These are phyloP conservation scores for Vaccinium vitisidaea DNA, from an alignment of 148 eudicot species.

Conservation along the genomic window DNA sequence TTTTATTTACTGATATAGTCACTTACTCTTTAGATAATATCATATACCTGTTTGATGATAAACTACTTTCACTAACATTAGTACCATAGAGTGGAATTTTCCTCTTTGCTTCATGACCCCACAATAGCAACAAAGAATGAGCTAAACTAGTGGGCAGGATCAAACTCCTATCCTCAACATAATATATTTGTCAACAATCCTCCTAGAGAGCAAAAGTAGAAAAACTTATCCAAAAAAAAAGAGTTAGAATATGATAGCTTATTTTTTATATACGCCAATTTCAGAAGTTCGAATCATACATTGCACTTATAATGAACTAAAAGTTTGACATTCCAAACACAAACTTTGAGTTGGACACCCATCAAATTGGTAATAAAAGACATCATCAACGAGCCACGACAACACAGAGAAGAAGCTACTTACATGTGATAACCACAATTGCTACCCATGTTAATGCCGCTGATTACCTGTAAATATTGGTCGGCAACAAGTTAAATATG, in stretches of 20 bases:
- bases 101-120: neutral
- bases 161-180: neutral
- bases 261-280: neutral
- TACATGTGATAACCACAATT: slow-evolving; percentile 90
- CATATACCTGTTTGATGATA: neutral
- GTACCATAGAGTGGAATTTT: neutral
- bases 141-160: neutral
- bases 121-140: neutral
- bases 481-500: neutral
- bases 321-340: neutral
- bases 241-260: neutral
- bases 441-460: slow-evolving; percentile 97
- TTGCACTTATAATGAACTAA: neutral
- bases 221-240: too few species aligned
- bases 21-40: neutral
- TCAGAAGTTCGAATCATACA: neutral
- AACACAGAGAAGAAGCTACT: slow-evolving; percentile 32
- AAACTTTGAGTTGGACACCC: neutral
- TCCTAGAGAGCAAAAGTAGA: neutral
- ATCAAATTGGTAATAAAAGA: neutral
- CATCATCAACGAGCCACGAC: neutral
- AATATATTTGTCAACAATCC: neutral
- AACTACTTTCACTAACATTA: neutral
- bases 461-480: slow-evolving; percentile 63
- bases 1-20: neutral